Base-by-base conservation (phyloP, 129 eudicot species). In the Centella asiatica region DNA sequence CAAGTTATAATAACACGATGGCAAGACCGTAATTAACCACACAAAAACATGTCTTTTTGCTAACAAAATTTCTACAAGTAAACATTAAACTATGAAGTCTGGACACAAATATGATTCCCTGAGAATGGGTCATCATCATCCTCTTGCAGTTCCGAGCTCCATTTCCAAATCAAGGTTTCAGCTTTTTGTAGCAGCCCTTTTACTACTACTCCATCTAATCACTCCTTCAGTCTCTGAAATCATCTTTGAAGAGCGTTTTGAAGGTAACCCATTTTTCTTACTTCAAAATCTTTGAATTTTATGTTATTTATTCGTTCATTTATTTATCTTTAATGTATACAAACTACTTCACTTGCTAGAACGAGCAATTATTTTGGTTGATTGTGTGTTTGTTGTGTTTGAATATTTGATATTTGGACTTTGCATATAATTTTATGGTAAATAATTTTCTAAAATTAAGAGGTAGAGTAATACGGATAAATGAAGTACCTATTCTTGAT, bases 221-320 rank as follows among this genome's bases (percentile, higher is more conserved):
- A 46, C 34, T 53, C 61, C 65, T 32, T 77, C 83, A n/a, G 54
- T 70, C 32, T 73, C 85, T 44, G 98, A 92, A 55, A 78, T 87
- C 74, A 79, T 92, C 32, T 92, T 92, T 45, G 96, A 92, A 65
- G 98, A 92, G 79, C 83, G 88, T n/a, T 92, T 92, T 59, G 90
- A 67, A 18, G 98, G 98, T 90, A 79, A 5, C 10, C 9, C 2
- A 60, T 44, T 34, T 33, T 5, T 32, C n/a, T 56, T 17, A n/a
- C 0, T 12, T 56, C 1, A 24, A 37, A 9, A 12, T 49, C 52
- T 47, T 34, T 51, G n/a, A 29, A 49, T 4, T 42, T 31, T 46
- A 22, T 72, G 39, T 40, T 37, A 46, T 45, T 63, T 48, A 42
- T 61, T 53, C n/a, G n/a, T 32, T 44, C 24, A 47, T 51, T n/a